Percentiles rank a stretch among this genome's conserved stretches.
phyloP scores from a whole-genome alignment of 2,329 filamentous ascomycete genomes.

The Ophiocordyceps unilateralis region DNA sequence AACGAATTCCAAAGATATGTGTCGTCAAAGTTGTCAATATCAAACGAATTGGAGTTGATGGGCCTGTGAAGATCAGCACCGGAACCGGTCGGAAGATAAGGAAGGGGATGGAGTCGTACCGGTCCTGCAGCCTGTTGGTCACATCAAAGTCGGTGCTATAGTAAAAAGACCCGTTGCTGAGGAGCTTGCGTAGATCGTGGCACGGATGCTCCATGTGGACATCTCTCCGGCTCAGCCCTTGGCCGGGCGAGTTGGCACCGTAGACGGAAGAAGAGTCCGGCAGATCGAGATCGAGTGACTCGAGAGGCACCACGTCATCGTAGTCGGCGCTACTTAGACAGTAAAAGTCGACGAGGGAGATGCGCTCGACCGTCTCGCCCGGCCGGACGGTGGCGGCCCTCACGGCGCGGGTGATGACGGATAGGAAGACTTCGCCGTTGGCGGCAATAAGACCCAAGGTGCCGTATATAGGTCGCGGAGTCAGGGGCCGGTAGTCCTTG shows the following conservation, averaged over 20 bases:
- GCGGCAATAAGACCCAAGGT: slow-evolving; percentile 79
- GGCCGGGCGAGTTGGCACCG: slow-evolving; percentile 20
- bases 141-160: slow-evolving; percentile 98
- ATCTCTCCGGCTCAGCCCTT: slow-evolving; percentile 46
- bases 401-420: slow-evolving; percentile 65
- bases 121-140: slow-evolving; percentile 81
- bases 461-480: slow-evolving; percentile 58
- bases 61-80: slow-evolving; percentile 29
- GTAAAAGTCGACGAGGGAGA: slow-evolving; percentile 77
- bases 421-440: slow-evolving; percentile 73
- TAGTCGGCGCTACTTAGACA: slow-evolving; percentile 78
- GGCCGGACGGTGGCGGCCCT: slow-evolving; percentile 70
- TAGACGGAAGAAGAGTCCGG: slow-evolving; percentile 30
- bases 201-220: slow-evolving; percentile 71
- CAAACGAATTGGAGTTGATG: slow-evolving; percentile 60
- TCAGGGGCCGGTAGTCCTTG: slow-evolving; percentile 59
- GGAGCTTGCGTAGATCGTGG: slow-evolving; percentile 73
- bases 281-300: slow-evolving; percentile 31
- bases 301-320: slow-evolving; percentile 52
- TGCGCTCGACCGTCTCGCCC: slow-evolving; percentile 78
- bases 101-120: slow-evolving; percentile 27
- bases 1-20: slow-evolving; percentile 96
- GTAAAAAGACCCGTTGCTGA: slow-evolving; percentile 90
- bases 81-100: not conserved
- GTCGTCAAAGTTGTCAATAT: slow-evolving; percentile 84